Base-by-base conservation (phyloP, 305 asterid genomes). In the Fraxinus latifolia region DNA sequence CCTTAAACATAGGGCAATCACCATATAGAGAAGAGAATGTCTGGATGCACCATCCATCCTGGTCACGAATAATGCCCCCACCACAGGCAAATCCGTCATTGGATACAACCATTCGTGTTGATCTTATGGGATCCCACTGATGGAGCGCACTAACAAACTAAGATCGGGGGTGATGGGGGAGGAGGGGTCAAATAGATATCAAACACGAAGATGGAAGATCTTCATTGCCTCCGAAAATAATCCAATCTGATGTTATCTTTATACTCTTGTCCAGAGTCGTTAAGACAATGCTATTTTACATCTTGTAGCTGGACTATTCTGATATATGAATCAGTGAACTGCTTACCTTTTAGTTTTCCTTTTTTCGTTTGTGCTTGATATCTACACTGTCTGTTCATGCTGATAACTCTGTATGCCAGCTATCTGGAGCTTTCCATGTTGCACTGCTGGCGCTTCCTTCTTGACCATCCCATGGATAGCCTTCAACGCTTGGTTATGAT, bases 381-480 rank as follows among this genome's bases (percentile, higher is more conserved):
- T 80, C 29, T 33, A 15, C 77, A 71, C 79, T 78, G 68, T 78
- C 80, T 83, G 42, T 68, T 74, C 76, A 34, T 36, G 50, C 83
- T 85, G 77, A 83, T 71, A 74, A 21, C 60, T 67, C 42, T 47
- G 29, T 77, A 53, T 58, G 17, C 77, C 91, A 95, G 98, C 86
- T 95, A 95, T 84, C 89, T 95, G 91, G 98, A 95, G 90, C 93
- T 93, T 83, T 93, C 97, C 39, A 79, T 95, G 83, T 83, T 88
- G 79, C 96, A 92, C 68, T 95, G 97, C 88, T 89, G 95, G 95
- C 88, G 88, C 78, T 95, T 92, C 89, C 93, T 95, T 83, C 80
- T 82, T 36, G 92, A 92, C 77, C 81, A 87, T 85, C 92, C 89
- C 68, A 85, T 81, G 87, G 85, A 87, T 85, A 85, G 77, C 88